phyloP scores from a whole-genome alignment of 1,139 yeast species.

The Candida frijolesensis region DNA sequence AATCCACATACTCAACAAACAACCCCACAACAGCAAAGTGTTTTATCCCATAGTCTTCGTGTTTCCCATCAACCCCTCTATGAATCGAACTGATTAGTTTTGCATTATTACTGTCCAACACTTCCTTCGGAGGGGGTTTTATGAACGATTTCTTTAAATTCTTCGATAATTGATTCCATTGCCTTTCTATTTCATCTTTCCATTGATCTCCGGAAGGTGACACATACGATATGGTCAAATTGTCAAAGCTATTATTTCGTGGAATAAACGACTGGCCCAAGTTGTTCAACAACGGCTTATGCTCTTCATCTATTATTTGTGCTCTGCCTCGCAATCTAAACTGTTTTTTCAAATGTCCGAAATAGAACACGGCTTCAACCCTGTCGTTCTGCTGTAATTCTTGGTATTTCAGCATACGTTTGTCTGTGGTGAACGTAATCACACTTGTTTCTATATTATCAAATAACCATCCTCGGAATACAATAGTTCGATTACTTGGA shows the following conservation, averaged over 20 bases:
- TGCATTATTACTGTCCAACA: conserved; percentile 56
- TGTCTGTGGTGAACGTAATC: conserved; percentile 71
- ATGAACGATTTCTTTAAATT: conserved; percentile 64
- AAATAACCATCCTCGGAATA: conserved; percentile 75
- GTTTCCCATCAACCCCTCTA: conserved; percentile 83
- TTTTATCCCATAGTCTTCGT: conserved; percentile 65
- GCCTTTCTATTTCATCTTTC: conserved; percentile 59
- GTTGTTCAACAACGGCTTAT: conserved; percentile 37
- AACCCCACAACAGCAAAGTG: conserved; percentile 72
- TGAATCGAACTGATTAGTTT: conserved; percentile 67
- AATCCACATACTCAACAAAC: conserved; percentile 75
- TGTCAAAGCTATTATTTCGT: conserved; percentile 10
- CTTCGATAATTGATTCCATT: conserved; percentile 65
- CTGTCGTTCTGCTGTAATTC: conserved; percentile 54
- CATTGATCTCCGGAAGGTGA: conserved; percentile 68
- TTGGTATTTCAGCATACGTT: conserved; percentile 62
- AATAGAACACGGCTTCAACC: conserved; percentile 79
- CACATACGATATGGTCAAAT: conserved; percentile 15
- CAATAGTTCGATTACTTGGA: conserved; percentile 71
- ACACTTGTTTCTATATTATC: conserved; percentile 69
- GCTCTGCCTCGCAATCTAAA: conserved; percentile 73
- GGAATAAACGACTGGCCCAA: conserved; percentile 29
- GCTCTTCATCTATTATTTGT: conserved; percentile 40
- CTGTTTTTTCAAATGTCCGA: conserved; percentile 61
- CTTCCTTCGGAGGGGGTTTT: conserved; percentile 69